Percentiles rank a stretch among this genome's conserved stretches.
Evolutionary conservation across 306 rosid genomes (phyloP).

Genomic region (Calophaca sinica): DNA sequence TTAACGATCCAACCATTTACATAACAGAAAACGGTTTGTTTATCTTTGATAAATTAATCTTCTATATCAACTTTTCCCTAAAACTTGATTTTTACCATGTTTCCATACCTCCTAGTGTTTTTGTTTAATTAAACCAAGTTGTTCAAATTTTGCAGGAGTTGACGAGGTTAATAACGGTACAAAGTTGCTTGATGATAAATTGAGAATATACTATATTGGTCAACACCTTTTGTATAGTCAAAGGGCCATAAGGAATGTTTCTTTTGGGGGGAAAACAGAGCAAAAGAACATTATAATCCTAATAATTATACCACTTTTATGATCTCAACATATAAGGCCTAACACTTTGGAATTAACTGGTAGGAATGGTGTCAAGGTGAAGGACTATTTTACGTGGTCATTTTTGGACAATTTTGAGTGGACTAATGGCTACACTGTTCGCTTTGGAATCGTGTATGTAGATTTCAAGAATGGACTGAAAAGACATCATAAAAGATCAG

Average conservation of each 20-base stretch:
- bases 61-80: background rate
- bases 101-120: background rate
- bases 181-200: constrained; percentile 48
- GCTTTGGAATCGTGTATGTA: constrained; percentile 64
- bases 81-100: constrained; percentile 19
- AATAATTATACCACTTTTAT: too few relatives aligned
- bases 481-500: constrained; percentile 64
- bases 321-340: background rate
- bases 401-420: constrained; percentile 72
- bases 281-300: too few relatives aligned
- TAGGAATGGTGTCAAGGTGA: constrained; percentile 67
- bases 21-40: constrained; percentile 74
- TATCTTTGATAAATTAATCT: background rate
- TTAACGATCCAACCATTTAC: constrained; percentile 59
- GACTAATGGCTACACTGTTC: constrained; percentile 58
- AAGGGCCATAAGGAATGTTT: constrained; percentile 59
- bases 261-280: background rate
- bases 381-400: constrained; percentile 75
- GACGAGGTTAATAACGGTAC: constrained; percentile 59
- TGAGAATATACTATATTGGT: constrained; percentile 52
- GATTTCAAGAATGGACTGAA: constrained; percentile 59
- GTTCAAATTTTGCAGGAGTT: constrained; percentile 51
- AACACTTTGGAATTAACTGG: constrained; percentile 24
- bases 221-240: constrained; percentile 54
- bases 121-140: background rate